Evolutionary conservation across 192 early-diverging fungal genomes (phyloP), one percentile per base, ranked within the genome.

Genomic region (Funneliformis mosseae): DNA sequence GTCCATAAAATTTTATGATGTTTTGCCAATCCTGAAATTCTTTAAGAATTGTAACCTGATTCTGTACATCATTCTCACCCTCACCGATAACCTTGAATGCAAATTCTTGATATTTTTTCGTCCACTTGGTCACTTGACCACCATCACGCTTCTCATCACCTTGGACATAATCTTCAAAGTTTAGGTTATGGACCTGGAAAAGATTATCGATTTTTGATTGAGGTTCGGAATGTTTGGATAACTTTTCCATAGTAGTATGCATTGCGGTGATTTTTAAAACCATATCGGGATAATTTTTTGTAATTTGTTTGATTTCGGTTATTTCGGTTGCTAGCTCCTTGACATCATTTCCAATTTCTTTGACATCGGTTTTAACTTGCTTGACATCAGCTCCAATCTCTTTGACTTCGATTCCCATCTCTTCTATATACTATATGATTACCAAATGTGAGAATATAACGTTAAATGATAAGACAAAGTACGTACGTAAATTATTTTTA

Each of bases 1-100:
- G 45, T 21, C 78, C 78, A 70, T 61, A 55, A 41, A 79, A 42
- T 70, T 16, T 68, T 55, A 60, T 27, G 8, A 79, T 79, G 42
- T 70, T 55, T 59, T 21, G n/a, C 5, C 16, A 14, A 18, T 70
- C 67, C 2, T 48, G 41, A 59, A 79, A 48, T 70, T 50, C 55
- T 50, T 33, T 33, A 7, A 79, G 69, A 25, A 79, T 55, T 33
- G 78, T 28, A 55, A 79, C 46, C 60, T 79, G 28, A 46, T 25
- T 64, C 11, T 68, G 33, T 21, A 70, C 16, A 0, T 33, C 33
- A 33, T 33, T 33, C 11, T 27, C 69, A 4, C 12, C 5, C 6
- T 62, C 14, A 28, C 14, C 9, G 21, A 77, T 0, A 43, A 18
- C 11, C 27, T 77, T 61, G 11, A 61, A n/a, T 11, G 50, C 75